Evolutionary conservation across 2,329 filamentous ascomycete species (phyloP), one percentile per base, ranked within the genome.

Genomic region (Aspergillus niger): DNA sequence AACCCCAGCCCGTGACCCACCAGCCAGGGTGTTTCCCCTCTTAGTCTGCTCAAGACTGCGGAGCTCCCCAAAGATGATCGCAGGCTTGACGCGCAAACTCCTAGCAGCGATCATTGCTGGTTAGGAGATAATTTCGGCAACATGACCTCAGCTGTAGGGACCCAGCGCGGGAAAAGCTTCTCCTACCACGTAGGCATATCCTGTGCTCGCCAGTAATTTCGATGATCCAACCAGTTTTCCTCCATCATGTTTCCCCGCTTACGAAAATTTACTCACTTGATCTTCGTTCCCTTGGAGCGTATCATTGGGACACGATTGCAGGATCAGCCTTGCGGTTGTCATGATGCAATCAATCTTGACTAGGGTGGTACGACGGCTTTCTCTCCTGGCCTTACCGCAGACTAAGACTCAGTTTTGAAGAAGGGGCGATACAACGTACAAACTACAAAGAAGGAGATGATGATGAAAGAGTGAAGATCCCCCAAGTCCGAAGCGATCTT

Each of bases 41-140:
- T 30, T 30, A 50, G 47, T 50, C 26, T 51, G 22, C 20, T 24
- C 6, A 55, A 59, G 55, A 26, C 56, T 51, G 51, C 59, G 59
- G 59, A 55, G 55, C 59, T 48, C 26, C 36, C 49, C 43, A 50
- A 39, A 50, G 22, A 39, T 50, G 22, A 39, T 50, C n/a, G 48
- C 17, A 39, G 54, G 8, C 43, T 53, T 62, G 62, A 66, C 64
- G 60, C 64, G 63, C 63, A 65, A 53, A 53, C 50, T 57, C 47
- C 55, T 49, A 49, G 39, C 56, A 63, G 63, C 64, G 63, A 66
- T 66, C 63, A 22, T 57, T 65, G 55, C 61, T 58, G 30, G 26
- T 55, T 53, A 44, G 36, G 43, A 32, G 47, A 13, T 6, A 26
- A 39, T 39, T 26, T 32, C 39, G 57, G 59, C 63, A 58, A 26